Evolutionary conservation across 768 basidiomycete species (phyloP).

Genomic region (Leucosporidium creatinivorum): DNA sequence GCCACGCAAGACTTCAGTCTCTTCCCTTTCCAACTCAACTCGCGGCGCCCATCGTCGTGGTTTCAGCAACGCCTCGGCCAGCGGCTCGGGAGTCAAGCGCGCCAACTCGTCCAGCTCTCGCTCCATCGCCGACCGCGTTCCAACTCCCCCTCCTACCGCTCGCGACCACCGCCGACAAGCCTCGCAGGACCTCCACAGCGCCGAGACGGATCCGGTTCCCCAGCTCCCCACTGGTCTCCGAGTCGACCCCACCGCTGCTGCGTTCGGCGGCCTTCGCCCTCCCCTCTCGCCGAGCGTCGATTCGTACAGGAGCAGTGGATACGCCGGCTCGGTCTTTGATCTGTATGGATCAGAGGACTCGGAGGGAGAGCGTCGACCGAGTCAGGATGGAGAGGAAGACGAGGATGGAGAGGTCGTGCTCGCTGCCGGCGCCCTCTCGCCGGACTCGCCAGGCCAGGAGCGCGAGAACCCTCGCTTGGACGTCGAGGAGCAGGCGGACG

Average conservation of each 20-base stretch:
- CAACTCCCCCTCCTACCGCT: conserved; percentile 10
- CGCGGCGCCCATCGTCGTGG: neutral
- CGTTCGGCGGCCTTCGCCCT: neutral
- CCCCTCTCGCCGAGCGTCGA: neutral
- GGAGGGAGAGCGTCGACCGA: neutral
- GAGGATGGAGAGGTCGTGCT: neutral
- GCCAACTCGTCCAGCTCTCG: neutral
- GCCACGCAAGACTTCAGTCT: neutral
- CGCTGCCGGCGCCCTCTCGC: neutral
- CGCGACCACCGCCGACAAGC: conserved; percentile 9
- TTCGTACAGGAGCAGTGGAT: conserved; percentile 19
- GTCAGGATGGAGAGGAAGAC: neutral
- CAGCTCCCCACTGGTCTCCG: neutral
- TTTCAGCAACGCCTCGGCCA: neutral
- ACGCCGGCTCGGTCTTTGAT: conserved; percentile 30
- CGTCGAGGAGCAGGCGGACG: neutral
- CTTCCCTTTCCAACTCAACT: conserved; percentile 2
- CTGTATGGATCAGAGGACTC: conserved; percentile 20
- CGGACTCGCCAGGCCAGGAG: neutral
- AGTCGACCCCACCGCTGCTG: neutral
- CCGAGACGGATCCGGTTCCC: conserved; percentile 6
- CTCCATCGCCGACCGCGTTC: conserved; percentile 5
- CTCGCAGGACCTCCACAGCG: neutral
- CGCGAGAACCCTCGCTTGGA: neutral
- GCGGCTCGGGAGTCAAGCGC: neutral